A percentile compares a stretch with the other conserved stretches of the same genome.
These are phyloP conservation scores for Pyropia haitanensis DNA, from an alignment of 23 red algal species.

Conservation along the genomic window DNA sequence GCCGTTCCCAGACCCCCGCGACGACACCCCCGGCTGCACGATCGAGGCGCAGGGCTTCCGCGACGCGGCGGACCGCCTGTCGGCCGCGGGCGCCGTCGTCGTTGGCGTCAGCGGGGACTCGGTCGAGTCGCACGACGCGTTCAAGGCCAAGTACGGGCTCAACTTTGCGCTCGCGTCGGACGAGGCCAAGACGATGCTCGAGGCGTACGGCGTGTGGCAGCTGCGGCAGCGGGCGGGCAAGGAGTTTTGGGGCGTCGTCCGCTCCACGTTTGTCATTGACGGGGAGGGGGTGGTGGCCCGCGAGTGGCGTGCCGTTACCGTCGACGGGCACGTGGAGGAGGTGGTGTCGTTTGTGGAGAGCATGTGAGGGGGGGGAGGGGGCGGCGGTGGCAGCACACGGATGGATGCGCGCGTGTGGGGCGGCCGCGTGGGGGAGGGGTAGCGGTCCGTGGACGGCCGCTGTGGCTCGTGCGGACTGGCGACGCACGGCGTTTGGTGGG, in stretches of 20 bases:
- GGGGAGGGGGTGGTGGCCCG: slow-evolving; percentile 32
- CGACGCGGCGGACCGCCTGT: slow-evolving; percentile 17
- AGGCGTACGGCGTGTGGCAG: slow-evolving; percentile 65
- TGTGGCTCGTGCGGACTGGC: too few species aligned
- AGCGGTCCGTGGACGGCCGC: too few species aligned
- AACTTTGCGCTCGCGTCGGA: slow-evolving; percentile 53
- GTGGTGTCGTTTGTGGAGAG: slow-evolving; percentile 18
- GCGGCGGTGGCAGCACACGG: too few species aligned
- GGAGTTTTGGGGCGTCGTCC: slow-evolving; percentile 17
- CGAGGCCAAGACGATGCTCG: slow-evolving; percentile 27
- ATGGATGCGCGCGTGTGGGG: too few species aligned
- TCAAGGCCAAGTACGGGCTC: slow-evolving; percentile 19
- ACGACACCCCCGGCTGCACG: slow-evolving; percentile 60
- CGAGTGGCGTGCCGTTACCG: slow-evolving; percentile 45
- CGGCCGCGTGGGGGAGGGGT: too few species aligned
- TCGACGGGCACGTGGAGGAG: slow-evolving; percentile 28
- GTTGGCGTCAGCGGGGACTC: slow-evolving; percentile 53
- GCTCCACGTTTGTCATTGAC: slow-evolving; percentile 50
- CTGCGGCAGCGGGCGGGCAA: slow-evolving; percentile 8
- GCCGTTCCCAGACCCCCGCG: slow-evolving; percentile 4
- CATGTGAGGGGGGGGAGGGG: background rate
- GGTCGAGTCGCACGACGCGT: slow-evolving; percentile 27
- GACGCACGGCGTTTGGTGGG: too few species aligned
- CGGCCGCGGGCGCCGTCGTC: slow-evolving; percentile 11
- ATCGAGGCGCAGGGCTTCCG: slow-evolving; percentile 46